Conservation (phyloP, 2,329 filamentous ascomycete species). For the Penicillium sp. region DNA sequence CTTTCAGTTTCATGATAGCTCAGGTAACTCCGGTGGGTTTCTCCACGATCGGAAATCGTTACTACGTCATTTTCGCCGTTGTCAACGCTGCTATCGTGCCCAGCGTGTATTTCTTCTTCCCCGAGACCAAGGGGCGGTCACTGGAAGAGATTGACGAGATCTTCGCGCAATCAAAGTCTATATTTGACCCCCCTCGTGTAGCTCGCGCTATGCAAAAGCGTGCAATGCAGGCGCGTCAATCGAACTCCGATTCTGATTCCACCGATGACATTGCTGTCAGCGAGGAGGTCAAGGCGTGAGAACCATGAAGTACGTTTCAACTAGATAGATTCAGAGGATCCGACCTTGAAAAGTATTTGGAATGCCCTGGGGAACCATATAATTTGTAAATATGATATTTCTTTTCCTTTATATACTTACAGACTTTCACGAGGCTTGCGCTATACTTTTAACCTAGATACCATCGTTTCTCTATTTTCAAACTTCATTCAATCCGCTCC, state of each 20-base stretch:
- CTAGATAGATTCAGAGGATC: background rate
- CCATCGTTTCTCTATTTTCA: no score
- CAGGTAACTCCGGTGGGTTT: conserved; percentile 15
- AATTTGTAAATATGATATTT: background rate
- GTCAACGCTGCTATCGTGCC: conserved; percentile 38
- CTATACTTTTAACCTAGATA: background rate
- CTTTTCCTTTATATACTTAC: background rate
- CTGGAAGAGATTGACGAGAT: conserved; percentile 43
- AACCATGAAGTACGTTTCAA: background rate
- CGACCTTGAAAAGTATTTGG: background rate
- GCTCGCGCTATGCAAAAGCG: conserved; percentile 18
- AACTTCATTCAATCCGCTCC: background rate
- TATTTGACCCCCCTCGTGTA: conserved; percentile 28
- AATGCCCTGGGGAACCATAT: background rate
- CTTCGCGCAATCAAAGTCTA: conserved; percentile 33
- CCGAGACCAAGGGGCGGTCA: conserved; percentile 40
- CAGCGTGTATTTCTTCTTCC: conserved; percentile 41
- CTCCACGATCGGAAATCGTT: conserved; percentile 11
- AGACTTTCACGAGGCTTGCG: background rate
- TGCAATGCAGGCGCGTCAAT: background rate
- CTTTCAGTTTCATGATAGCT: conserved; percentile 18
- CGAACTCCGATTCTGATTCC: conserved; percentile 11
- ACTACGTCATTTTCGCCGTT: conserved; percentile 32
- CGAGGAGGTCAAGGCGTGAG: conserved; percentile 2
- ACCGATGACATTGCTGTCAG: conserved; percentile 4